A percentile compares a stretch with the other conserved stretches of the same genome.
Evolutionary conservation across 768 basidiomycete genomes (phyloP).

Genomic region (Coprinopsis strossmayeri): DNA sequence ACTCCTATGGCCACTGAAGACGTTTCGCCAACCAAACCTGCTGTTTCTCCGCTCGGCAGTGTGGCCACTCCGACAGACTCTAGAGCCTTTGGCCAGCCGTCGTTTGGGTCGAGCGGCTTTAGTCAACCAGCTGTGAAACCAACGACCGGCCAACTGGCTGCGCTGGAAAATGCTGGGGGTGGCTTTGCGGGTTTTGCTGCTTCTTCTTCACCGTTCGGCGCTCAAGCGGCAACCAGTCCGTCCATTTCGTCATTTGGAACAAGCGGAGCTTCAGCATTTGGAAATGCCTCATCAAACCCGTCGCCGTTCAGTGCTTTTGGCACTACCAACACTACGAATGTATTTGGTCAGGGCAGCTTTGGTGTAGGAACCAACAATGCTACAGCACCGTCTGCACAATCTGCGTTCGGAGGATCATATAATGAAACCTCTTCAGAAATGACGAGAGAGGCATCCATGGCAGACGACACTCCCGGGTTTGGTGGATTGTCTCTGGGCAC

Average conservation of each 20-base stretch:
- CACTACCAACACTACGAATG: constrained; percentile 4
- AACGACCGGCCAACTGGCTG: neutral
- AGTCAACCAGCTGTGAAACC: neutral
- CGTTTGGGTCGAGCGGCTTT: neutral
- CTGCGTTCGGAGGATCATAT: neutral
- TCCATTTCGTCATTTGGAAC: constrained; percentile 1
- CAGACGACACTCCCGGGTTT: constrained; percentile 33
- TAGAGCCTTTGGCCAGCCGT: constrained; percentile 4
- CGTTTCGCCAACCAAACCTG: constrained; percentile 4
- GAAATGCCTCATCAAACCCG: constrained; percentile 9
- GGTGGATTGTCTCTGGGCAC: constrained; percentile 30
- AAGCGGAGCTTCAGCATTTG: constrained; percentile 20
- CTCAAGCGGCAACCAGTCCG: neutral
- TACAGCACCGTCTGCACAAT: neutral
- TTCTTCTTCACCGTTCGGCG: neutral
- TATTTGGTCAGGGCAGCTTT: constrained; percentile 18
- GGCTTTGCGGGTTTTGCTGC: neutral
- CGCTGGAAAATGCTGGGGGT: neutral
- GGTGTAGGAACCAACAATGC: constrained; percentile 11
- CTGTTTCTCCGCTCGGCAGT: neutral
- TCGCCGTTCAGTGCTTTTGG: neutral
- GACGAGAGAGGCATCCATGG: constrained; percentile 43
- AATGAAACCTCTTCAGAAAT: constrained; percentile 26
- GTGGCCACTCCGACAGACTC: neutral
- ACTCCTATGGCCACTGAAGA: constrained; percentile 19